phyloP scores from a whole-genome alignment of 345 rosid species.

The Laguncularia racemosa region DNA sequence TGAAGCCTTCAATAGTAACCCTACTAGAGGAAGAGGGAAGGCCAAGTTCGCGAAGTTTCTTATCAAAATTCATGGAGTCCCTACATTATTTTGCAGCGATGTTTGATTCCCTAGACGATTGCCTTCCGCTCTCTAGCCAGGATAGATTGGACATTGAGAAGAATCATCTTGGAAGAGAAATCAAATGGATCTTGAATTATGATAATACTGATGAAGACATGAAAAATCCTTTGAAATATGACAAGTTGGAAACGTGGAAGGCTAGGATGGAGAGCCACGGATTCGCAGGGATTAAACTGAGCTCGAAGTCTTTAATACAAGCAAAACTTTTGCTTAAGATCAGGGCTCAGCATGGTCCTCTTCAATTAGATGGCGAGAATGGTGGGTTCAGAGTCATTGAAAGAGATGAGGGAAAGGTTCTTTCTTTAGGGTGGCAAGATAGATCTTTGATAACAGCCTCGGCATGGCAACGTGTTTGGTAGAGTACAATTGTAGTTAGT shows the following conservation, averaged over 20 bases:
- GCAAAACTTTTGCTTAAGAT: conserved; percentile 58
- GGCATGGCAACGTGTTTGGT: conserved; percentile 49
- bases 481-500: background rate
- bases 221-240: conserved; percentile 19
- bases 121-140: conserved; percentile 42
- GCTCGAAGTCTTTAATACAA: conserved; percentile 55
- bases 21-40: conserved; percentile 55
- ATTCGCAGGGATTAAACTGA: conserved; percentile 35
- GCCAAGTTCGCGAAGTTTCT: conserved; percentile 31
- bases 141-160: conserved; percentile 53
- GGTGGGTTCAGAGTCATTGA: conserved; percentile 43
- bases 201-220: conserved; percentile 10
- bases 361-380: conserved; percentile 38
- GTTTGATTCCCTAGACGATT: conserved; percentile 65
- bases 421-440: conserved; percentile 61
- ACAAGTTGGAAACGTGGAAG: conserved; percentile 53
- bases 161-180: conserved; percentile 54
- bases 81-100: conserved; percentile 59
- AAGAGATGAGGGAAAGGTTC: conserved; percentile 44
- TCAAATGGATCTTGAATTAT: conserved; percentile 38
- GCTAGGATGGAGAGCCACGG: conserved; percentile 59
- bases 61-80: conserved; percentile 59
- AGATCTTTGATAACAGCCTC: conserved; percentile 51
- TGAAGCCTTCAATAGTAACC: conserved; percentile 43
- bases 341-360: conserved; percentile 35